phyloP scores from a whole-genome alignment of 2,329 filamentous ascomycete species.

The Penicillium thymicola region DNA sequence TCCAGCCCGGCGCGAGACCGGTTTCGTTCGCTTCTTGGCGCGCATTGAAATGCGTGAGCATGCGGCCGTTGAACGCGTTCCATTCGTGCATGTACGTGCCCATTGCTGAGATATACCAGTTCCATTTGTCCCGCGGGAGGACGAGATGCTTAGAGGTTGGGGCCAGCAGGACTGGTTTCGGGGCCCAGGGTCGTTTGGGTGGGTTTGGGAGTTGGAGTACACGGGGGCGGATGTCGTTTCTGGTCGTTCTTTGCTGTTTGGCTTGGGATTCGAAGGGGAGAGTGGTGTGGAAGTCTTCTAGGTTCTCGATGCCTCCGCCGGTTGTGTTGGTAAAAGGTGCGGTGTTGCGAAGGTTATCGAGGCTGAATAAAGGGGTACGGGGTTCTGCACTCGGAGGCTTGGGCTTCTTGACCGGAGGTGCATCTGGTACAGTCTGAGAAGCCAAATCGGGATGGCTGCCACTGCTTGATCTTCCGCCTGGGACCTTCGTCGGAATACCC shows the following conservation, averaged over 20 bases:
- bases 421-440: conserved; percentile 11
- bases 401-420: conserved; percentile 11
- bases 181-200: conserved; percentile 48
- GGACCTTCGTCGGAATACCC: conserved; percentile 2
- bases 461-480: conserved; percentile 4
- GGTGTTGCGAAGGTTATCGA: conserved; percentile 51
- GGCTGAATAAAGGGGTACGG: conserved; percentile 37
- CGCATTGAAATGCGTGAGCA: conserved; percentile 55
- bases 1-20: conserved; percentile 48
- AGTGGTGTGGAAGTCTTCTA: conserved; percentile 52
- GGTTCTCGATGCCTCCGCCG: conserved; percentile 49
- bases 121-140: conserved; percentile 49
- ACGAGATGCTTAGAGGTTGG: conserved; percentile 33
- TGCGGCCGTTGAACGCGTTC: conserved; percentile 52
- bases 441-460: conserved; percentile 19
- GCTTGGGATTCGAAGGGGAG: conserved; percentile 60
- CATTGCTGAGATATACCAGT: conserved; percentile 53
- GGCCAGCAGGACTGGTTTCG: conserved; percentile 20
- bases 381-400: conserved; percentile 12
- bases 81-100: conserved; percentile 56
- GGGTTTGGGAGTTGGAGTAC: conserved; percentile 50
- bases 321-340: conserved; percentile 49
- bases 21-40: conserved; percentile 49
- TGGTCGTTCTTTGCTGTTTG: conserved; percentile 41
- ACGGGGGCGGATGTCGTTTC: conserved; percentile 36